A percentile compares a stretch with the other conserved stretches of the same genome.
Evolutionary conservation across 257 asterid genomes (phyloP).

Genomic region (Solanum gracilifrons): DNA sequence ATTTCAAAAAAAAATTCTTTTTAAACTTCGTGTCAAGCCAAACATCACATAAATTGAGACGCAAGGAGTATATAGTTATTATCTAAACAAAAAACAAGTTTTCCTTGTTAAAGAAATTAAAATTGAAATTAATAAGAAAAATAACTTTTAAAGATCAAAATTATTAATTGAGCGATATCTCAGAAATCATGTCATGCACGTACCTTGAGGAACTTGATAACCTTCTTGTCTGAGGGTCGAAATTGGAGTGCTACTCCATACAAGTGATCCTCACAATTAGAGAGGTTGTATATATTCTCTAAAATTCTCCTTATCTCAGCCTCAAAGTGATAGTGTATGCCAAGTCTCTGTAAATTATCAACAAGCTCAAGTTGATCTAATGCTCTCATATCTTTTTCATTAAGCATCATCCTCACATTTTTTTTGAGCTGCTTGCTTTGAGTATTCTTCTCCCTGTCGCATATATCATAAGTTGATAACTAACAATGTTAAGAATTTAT

Average conservation of each 20-base stretch:
- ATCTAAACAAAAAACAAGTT: no score
- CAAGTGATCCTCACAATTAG: neutral
- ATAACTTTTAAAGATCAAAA: no score
- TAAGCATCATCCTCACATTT: neutral
- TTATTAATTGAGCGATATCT: no score
- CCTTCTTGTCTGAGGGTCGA: neutral
- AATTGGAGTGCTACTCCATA: neutral
- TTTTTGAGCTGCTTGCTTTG: neutral
- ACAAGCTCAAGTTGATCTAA: neutral
- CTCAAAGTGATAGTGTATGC: neutral
- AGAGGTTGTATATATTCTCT: neutral
- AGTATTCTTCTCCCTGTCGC: neutral
- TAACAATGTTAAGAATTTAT: neutral
- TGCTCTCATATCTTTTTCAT: neutral
- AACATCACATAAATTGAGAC: neutral
- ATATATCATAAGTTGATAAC: neutral
- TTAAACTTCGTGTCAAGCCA: neutral
- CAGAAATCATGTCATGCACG: no score
- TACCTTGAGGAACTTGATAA: neutral
- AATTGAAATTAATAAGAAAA: neutral
- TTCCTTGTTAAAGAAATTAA: neutral
- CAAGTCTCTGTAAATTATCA: neutral
- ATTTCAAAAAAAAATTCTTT: neutral
- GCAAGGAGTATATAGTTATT: no score
- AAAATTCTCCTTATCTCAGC: neutral